Conservation (phyloP, 495 filamentous ascomycete genomes). For the Saxispiralis lemnorum region DNA sequence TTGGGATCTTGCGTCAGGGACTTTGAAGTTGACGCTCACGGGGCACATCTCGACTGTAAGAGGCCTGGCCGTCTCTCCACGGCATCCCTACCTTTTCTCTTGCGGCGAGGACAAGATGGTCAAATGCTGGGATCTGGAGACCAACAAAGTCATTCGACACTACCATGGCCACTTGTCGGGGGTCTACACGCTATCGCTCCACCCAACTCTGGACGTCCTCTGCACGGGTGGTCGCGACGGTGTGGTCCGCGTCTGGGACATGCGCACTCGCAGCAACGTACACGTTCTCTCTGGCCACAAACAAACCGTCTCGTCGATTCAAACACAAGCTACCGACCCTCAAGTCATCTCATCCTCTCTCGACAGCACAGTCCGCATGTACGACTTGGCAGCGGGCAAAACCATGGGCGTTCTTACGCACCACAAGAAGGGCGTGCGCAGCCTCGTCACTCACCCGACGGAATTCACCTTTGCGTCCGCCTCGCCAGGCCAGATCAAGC, state of each 20-base stretch:
- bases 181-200: slow-evolving; percentile 78
- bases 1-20: slow-evolving; percentile 84
- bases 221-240: slow-evolving; percentile 92
- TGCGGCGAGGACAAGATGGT: slow-evolving; percentile 99
- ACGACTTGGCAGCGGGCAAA: slow-evolving; percentile 93
- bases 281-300: slow-evolving; percentile 81
- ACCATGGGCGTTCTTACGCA: slow-evolving; percentile 91
- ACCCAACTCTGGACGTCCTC: slow-evolving; percentile 85
- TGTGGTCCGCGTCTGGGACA: slow-evolving; percentile 92
- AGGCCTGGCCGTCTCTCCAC: slow-evolving; percentile 76
- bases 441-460: slow-evolving; percentile 67
- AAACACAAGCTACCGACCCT: slow-evolving; percentile 90
- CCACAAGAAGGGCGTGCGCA: slow-evolving; percentile 92
- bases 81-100: slow-evolving; percentile 94
- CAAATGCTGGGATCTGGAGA: slow-evolving; percentile 98
- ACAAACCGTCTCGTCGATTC: slow-evolving; percentile 69
- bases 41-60: slow-evolving; percentile 95
- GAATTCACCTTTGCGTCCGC: slow-evolving; percentile 95
- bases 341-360: slow-evolving; percentile 85
- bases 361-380: slow-evolving; percentile 81
- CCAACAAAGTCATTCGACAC: slow-evolving; percentile 95
- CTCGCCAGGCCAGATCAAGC: slow-evolving; percentile 87
- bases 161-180: slow-evolving; percentile 96
- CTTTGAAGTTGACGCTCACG: slow-evolving; percentile 69
- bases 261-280: slow-evolving; percentile 87